phyloP scores from a whole-genome alignment of 495 filamentous ascomycete genomes.

The Cenococcum geophilum region DNA sequence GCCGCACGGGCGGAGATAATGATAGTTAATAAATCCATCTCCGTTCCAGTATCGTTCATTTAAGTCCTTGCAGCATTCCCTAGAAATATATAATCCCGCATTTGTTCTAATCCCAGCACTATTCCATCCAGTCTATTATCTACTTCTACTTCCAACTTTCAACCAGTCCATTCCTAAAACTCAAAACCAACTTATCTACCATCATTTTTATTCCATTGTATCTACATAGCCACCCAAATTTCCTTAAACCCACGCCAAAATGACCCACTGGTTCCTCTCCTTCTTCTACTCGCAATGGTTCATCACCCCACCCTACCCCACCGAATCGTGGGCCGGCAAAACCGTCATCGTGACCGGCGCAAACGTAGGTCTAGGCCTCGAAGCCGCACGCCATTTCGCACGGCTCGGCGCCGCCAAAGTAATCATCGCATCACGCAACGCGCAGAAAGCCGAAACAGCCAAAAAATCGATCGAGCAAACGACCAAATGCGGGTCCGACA shows the following conservation, averaged over 20 bases:
- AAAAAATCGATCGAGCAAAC: constrained; percentile 43
- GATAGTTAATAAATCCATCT: no score
- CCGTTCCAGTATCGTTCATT: no score
- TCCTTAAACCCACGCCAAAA: neutral
- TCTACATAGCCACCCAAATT: no score
- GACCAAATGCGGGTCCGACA: constrained; percentile 38
- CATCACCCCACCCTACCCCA: constrained; percentile 38
- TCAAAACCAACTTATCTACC: no score
- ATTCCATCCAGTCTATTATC: no score
- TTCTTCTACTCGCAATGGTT: constrained; percentile 48
- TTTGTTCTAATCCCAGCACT: no score
- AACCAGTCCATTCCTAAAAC: no score
- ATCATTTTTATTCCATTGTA: no score
- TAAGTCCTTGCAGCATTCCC: no score
- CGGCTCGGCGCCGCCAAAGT: constrained; percentile 33
- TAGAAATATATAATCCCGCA: no score
- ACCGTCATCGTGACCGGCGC: constrained; percentile 38
- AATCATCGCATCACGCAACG: constrained; percentile 36
- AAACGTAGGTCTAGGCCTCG: constrained; percentile 34
- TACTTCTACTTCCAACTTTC: no score
- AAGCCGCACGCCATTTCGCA: constrained; percentile 35
- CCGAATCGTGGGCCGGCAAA: constrained; percentile 34
- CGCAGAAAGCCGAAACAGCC: constrained; percentile 43
- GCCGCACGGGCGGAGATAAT: no score
- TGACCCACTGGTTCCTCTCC: neutral